These are phyloP conservation scores for Thymus quinquecostatus DNA, from an alignment of 257 asterid genomes.

Conservation along the genomic window DNA sequence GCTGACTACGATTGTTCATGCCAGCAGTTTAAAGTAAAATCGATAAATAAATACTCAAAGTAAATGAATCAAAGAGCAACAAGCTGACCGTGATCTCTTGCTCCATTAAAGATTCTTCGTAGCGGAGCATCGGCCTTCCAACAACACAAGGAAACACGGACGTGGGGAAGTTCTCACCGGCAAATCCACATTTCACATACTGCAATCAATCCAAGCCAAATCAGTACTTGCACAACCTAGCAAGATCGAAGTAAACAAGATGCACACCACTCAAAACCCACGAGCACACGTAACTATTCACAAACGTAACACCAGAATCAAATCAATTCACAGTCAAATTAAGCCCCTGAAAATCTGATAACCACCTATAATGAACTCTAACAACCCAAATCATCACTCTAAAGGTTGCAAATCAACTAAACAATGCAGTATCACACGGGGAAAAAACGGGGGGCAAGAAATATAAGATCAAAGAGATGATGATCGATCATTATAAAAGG, in stretches of 20 bases:
- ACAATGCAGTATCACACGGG: background rate
- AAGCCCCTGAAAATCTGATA: constrained; percentile 10
- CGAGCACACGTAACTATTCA: background rate
- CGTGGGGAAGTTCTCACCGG: constrained; percentile 94
- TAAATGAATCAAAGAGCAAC: constrained; percentile 22
- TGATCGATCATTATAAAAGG: constrained; percentile 19
- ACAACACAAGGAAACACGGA: constrained; percentile 97
- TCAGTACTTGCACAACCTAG: constrained; percentile 13
- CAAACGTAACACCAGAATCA: background rate
- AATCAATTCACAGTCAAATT: constrained; percentile 17
- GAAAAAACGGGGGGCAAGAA: background rate
- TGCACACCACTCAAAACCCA: no score
- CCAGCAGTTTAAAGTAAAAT: constrained; percentile 4
- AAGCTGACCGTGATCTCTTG: constrained; percentile 78
- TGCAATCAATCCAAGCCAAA: constrained; percentile 46
- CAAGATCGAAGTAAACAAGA: constrained; percentile 1
- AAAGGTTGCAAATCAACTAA: constrained; percentile 8
- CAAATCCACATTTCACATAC: constrained; percentile 98
- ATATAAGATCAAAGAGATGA: constrained; percentile 25
- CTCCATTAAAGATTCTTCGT: constrained; percentile 91
- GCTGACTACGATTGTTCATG: background rate
- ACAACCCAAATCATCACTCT: constrained; percentile 24
- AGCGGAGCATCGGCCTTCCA: constrained; percentile 97
- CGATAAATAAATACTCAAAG: constrained; percentile 2
- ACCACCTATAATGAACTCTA: background rate